Conservation (phyloP, 2,329 filamentous ascomycete species). For the Capronia americana region DNA sequence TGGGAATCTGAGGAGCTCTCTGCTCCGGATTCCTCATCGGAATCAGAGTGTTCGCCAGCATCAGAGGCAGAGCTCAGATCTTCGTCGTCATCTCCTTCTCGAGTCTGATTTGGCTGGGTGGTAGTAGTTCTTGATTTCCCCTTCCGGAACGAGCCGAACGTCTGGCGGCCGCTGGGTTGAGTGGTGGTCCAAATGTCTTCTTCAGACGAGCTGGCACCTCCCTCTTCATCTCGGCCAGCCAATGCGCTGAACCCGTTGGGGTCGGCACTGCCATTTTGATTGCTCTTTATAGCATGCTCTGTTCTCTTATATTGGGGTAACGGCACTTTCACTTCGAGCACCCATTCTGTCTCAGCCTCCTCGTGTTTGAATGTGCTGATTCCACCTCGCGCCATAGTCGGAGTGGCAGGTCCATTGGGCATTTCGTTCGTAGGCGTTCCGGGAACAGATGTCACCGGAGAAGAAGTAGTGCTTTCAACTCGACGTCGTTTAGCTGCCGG, state of each 20-base stretch:
- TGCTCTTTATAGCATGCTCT: background rate
- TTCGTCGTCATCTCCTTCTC: constrained; percentile 12
- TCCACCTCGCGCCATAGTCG: constrained; percentile 27
- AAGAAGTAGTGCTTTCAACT: constrained; percentile 25
- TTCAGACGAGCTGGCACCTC: constrained; percentile 14
- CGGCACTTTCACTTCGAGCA: constrained; percentile 34
- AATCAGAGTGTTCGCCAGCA: constrained; percentile 9
- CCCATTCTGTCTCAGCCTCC: constrained; percentile 39
- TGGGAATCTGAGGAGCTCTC: background rate
- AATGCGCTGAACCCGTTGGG: background rate
- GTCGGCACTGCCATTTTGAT: background rate
- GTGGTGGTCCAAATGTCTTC: constrained; percentile 34
- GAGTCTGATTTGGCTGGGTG: background rate
- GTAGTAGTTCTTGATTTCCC: constrained; percentile 10
- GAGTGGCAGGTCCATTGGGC: background rate
- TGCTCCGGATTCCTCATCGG: constrained; percentile 12
- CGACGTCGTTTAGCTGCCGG: constrained; percentile 34
- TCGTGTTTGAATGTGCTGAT: constrained; percentile 27
- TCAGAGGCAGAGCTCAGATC: constrained; percentile 30
- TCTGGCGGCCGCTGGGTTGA: constrained; percentile 33
- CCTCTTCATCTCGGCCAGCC: constrained; percentile 15
- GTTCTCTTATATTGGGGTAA: background rate
- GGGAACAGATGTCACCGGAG: constrained; percentile 21
- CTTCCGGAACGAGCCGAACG: constrained; percentile 36
- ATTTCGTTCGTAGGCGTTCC: constrained; percentile 21